These are phyloP conservation scores for Raffaelea ambrosiae DNA, from an alignment of 2,329 filamentous ascomycete species.

Conservation along the genomic window DNA sequence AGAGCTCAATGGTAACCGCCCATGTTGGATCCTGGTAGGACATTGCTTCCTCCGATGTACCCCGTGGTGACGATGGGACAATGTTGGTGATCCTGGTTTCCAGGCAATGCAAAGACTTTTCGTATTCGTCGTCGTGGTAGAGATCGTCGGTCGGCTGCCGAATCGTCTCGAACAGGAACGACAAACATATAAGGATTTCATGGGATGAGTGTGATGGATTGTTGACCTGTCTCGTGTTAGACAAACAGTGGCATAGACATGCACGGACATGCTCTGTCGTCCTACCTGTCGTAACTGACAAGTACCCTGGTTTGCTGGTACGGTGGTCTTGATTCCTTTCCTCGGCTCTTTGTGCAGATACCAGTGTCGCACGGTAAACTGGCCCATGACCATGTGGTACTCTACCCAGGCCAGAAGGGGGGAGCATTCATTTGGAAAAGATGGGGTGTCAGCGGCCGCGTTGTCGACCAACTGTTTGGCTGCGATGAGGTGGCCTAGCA, in stretches of 20 bases:
- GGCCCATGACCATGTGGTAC: constrained; percentile 7
- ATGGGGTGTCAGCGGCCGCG: not conserved
- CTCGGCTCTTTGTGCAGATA: not conserved
- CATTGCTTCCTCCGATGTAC: too few relatives aligned
- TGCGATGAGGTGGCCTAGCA: constrained; percentile 2
- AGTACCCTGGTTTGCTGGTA: not conserved
- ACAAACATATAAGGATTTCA: not conserved
- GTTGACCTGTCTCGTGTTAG: not conserved
- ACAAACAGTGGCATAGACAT: too few relatives aligned
- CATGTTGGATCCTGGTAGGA: not conserved
- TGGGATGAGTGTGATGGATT: constrained; percentile 3
- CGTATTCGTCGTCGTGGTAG: constrained; percentile 3
- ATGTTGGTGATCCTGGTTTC: constrained; percentile 2
- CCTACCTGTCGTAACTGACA: constrained; percentile 3
- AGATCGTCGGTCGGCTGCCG: constrained; percentile 2
- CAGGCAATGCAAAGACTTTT: not conserved
- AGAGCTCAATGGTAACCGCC: constrained; percentile 1
- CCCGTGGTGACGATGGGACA: too few relatives aligned
- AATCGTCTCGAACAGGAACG: not conserved
- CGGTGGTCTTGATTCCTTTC: not conserved
- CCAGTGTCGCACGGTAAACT: constrained; percentile 9
- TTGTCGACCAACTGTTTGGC: constrained; percentile 4
- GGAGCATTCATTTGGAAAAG: constrained; percentile 1
- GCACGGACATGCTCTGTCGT: not conserved
- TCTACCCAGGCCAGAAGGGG: constrained; percentile 5